phyloP scores from a whole-genome alignment of 345 rosid species.

The Capsella bursapastoris region DNA sequence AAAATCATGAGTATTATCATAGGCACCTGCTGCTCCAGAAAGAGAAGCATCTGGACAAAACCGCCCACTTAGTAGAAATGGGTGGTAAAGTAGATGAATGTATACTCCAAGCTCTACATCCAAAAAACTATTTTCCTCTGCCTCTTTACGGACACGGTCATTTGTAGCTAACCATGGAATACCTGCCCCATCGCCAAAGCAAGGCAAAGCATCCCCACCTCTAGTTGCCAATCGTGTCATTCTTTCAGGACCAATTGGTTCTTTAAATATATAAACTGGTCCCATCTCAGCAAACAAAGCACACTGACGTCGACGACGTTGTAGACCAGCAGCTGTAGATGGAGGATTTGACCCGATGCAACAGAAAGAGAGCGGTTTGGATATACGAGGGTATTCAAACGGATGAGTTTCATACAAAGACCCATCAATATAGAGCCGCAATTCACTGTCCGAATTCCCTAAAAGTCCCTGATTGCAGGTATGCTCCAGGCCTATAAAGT shows the following conservation, averaged over 20 bases:
- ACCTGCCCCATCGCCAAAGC: slow-evolving; percentile 89
- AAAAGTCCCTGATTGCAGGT: slow-evolving; percentile 69
- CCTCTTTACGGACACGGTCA: slow-evolving; percentile 57
- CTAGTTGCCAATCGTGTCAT: slow-evolving; percentile 84
- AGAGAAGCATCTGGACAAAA: slow-evolving; percentile 97
- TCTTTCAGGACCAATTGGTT: slow-evolving; percentile 88
- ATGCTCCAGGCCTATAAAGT: slow-evolving; percentile 94
- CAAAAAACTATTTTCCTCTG: slow-evolving; percentile 77
- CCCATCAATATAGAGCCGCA: slow-evolving; percentile 87
- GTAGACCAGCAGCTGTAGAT: slow-evolving; percentile 84
- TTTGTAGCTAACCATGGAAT: slow-evolving; percentile 91
- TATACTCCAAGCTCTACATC: slow-evolving; percentile 84
- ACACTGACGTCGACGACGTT: slow-evolving; percentile 92
- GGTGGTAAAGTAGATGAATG: slow-evolving; percentile 90
- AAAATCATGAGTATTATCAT: slow-evolving; percentile 18
- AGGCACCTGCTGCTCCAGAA: slow-evolving; percentile 83
- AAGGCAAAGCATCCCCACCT: slow-evolving; percentile 91
- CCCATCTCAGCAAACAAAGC: slow-evolving; percentile 99
- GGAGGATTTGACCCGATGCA: slow-evolving; percentile 97
- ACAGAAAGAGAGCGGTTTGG: slow-evolving; percentile 93
- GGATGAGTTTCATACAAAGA: slow-evolving; percentile 85
- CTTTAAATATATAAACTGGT: slow-evolving; percentile 90
- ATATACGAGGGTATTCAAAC: slow-evolving; percentile 90
- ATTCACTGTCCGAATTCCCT: slow-evolving; percentile 91
- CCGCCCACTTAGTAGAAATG: slow-evolving; percentile 82